Conservation (phyloP, 805 yeast genomes). For the Kockiozyma suomiensis region DNA sequence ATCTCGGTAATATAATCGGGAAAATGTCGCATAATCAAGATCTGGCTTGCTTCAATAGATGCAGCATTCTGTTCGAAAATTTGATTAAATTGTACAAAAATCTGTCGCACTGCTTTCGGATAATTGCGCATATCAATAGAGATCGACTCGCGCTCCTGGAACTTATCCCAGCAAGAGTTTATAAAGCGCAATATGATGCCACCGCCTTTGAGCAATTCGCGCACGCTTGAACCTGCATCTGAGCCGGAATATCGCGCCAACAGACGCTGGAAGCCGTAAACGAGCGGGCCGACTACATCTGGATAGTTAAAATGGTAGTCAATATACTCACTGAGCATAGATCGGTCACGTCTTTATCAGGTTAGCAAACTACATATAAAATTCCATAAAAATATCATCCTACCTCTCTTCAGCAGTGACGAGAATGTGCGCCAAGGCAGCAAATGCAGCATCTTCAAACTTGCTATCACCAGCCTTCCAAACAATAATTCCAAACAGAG, state of each 20-base stretch:
- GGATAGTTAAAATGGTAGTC: constrained; percentile 37
- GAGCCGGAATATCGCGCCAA: constrained; percentile 10
- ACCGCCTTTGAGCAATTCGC: constrained; percentile 25
- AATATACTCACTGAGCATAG: constrained; percentile 36
- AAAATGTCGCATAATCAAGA: constrained; percentile 17
- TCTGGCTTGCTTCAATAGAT: constrained; percentile 22
- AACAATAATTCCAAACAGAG: constrained; percentile 48
- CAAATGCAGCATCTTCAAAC: constrained; percentile 37
- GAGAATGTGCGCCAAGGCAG: constrained; percentile 37
- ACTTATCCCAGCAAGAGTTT: constrained; percentile 19
- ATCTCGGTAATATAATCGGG: constrained; percentile 21
- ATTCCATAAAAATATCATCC: neutral
- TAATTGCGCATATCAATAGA: constrained; percentile 18
- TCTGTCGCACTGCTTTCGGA: neutral
- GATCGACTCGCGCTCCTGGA: constrained; percentile 24
- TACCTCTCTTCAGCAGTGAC: constrained; percentile 34
- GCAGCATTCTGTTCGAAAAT: constrained; percentile 13
- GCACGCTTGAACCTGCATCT: constrained; percentile 18
- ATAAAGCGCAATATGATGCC: constrained; percentile 25
- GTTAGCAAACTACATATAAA: neutral
- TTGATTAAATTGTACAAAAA: constrained; percentile 14
- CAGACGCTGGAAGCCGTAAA: constrained; percentile 20
- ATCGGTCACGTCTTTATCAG: constrained; percentile 2
- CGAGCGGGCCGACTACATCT: constrained; percentile 22
- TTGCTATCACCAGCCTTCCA: constrained; percentile 41